Evolutionary conservation across 2,329 filamentous ascomycete species (phyloP), one percentile per base, ranked within the genome.

Genomic region (Kalaharituber pfeilii): DNA sequence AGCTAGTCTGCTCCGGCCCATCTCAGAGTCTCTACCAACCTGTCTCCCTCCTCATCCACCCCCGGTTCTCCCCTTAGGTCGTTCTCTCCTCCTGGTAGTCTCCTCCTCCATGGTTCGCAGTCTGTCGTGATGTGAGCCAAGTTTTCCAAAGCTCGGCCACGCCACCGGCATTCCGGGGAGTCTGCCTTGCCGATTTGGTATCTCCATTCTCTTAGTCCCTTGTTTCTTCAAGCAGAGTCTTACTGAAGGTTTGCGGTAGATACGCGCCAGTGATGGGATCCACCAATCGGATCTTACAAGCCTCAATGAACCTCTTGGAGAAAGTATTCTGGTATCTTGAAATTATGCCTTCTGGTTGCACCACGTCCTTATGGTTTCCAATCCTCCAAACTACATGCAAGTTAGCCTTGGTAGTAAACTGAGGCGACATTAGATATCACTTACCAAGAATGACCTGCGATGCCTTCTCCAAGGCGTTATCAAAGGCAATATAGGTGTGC

Each of bases 401-500:
- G 33, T 47, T 47, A 47, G 42, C 42, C 18, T 47, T 47, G 6
- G n/a, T 1, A 3, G 30, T n/a, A 50, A 15, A 29, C 2, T 4
- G 44, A 15, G 25, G 6, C 9, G 11, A 9, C 8, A 8, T 47
- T 24, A n/a, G 22, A 13, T 50, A 7, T 24, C 5, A 24, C 27
- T 24, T 52, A 59, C 59, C 54, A 57, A 62, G 59, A 6, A 61
- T 57, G 27, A 58, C 55, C 49, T 64, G 61, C 22, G 28, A 44
- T 42, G 51, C 54, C 36, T 39, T 47, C 22, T 47, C 26, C n/a
- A 42, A 49, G 29, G 24, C 29, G n/a, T 52, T 53, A 42, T 56
- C 56, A 29, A 54, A 62, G 2, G 57, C 62, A 3, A 59, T 39
- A 49, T 63, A 60, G n/a, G 64, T 39, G 28, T 63, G 62, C 62